Evolutionary conservation across 768 basidiomycete genomes (phyloP).

Genomic region (Termitomyces sp.): DNA sequence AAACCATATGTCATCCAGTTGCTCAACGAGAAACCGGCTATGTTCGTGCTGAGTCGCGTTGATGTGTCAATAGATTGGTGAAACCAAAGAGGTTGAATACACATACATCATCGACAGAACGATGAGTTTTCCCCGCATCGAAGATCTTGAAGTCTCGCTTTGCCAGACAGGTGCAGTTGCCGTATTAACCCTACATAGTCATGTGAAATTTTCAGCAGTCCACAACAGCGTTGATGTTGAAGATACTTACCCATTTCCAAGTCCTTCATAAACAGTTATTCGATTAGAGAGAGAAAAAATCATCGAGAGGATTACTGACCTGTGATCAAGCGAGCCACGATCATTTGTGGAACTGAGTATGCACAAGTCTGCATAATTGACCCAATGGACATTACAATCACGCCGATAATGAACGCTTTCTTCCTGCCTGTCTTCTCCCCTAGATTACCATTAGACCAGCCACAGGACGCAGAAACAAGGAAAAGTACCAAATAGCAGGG

Average conservation of each 20-base stretch:
- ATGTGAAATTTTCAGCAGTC: background rate
- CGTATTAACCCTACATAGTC: conserved; percentile 37
- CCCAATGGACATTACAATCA: conserved; percentile 47
- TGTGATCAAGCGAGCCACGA: conserved; percentile 42
- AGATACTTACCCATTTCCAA: conserved; percentile 36
- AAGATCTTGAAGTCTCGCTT: conserved; percentile 44
- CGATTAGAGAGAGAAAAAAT: background rate
- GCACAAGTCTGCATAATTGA: conserved; percentile 43
- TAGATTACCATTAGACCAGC: background rate
- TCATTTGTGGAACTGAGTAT: conserved; percentile 40
- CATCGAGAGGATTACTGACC: conserved; percentile 18
- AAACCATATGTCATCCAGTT: conserved; percentile 53
- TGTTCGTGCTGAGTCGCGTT: conserved; percentile 31
- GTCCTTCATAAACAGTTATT: conserved; percentile 17
- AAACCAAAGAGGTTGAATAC: background rate
- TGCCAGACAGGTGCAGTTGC: conserved; percentile 48
- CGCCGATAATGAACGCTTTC: conserved; percentile 43
- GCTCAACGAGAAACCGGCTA: conserved; percentile 43
- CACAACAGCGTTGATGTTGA: background rate
- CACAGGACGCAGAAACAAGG: background rate
- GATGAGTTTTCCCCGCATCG: conserved; percentile 42
- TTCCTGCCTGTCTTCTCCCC: conserved; percentile 40
- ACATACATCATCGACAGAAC: conserved; percentile 45
- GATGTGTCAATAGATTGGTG: background rate
- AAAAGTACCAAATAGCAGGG: conserved; percentile 31